Conservation (phyloP, 805 yeast species). For the Candida patagonica region DNA sequence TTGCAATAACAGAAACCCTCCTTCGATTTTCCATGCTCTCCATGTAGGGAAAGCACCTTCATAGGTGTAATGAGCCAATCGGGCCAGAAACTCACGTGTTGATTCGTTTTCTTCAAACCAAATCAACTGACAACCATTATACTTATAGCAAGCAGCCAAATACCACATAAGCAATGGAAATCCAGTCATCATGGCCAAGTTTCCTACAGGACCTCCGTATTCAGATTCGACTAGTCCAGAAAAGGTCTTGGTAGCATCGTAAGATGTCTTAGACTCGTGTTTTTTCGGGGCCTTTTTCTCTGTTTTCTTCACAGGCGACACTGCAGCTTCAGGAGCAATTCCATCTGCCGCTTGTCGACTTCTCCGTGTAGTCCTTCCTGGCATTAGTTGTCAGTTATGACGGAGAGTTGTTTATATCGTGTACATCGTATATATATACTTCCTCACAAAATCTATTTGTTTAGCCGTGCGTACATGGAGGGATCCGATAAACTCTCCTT, state of each 20-base stretch:
- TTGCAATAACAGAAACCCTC: constrained; percentile 61
- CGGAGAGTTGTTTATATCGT: no score
- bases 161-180: constrained; percentile 93
- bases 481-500: no score
- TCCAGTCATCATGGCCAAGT: constrained; percentile 80
- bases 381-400: no score
- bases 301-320: no score
- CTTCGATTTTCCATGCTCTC: constrained; percentile 61
- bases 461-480: no score
- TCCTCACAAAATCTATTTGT: no score
- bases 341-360: no score
- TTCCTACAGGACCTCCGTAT: constrained; percentile 91
- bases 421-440: no score
- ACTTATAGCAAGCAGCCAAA: constrained; percentile 87
- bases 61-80: constrained; percentile 37
- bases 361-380: no score
- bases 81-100: constrained; percentile 34
- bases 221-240: constrained; percentile 40
- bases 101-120: constrained; percentile 51
- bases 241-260: constrained; percentile 15
- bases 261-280: constrained; percentile 7
- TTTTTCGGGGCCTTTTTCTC: no score
- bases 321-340: no score
- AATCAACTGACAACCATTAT: constrained; percentile 66
- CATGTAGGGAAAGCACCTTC: constrained; percentile 35